Conservation (phyloP, 306 rosid genomes). For the Casuarina cunninghamiana region DNA sequence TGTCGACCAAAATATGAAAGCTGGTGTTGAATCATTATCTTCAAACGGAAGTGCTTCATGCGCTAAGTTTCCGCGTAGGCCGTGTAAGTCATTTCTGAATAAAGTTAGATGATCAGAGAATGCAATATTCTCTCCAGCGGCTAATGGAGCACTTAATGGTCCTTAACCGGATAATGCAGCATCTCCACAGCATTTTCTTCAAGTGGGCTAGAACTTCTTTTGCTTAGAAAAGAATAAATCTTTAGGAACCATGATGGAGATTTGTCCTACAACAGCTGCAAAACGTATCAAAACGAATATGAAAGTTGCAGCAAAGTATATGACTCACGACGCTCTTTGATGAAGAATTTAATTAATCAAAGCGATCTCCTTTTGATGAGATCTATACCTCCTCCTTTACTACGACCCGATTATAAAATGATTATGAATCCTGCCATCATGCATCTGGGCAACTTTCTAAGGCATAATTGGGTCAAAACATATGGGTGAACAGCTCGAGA, state of each 20-base stretch:
- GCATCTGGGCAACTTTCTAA: constrained; percentile 19
- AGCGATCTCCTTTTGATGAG: constrained; percentile 2
- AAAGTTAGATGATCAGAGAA: constrained; percentile 20
- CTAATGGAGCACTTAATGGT: constrained; percentile 32
- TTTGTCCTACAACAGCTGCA: constrained; percentile 24
- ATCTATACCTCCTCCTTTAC: constrained; percentile 6
- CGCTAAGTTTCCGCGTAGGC: constrained; percentile 7
- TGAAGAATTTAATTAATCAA: neutral
- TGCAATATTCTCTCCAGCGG: constrained; percentile 10
- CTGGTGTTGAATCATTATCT: no score
- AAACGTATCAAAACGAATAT: constrained; percentile 8
- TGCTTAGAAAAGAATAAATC: constrained; percentile 28
- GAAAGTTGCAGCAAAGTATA: neutral
- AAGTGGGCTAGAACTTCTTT: constrained; percentile 22
- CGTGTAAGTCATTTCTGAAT: neutral
- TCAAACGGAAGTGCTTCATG: neutral
- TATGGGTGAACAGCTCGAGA: constrained; percentile 69
- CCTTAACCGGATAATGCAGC: constrained; percentile 30
- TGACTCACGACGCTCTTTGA: constrained; percentile 16
- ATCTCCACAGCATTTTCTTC: constrained; percentile 30
- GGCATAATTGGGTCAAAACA: constrained; percentile 47
- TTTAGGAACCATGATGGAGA: constrained; percentile 30
- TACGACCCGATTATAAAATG: constrained; percentile 19
- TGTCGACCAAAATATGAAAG: no score
- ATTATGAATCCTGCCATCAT: constrained; percentile 13